phyloP scores from a whole-genome alignment of 192 early-diverging fungal genomes.

The Umbelopsis ramanniana region DNA sequence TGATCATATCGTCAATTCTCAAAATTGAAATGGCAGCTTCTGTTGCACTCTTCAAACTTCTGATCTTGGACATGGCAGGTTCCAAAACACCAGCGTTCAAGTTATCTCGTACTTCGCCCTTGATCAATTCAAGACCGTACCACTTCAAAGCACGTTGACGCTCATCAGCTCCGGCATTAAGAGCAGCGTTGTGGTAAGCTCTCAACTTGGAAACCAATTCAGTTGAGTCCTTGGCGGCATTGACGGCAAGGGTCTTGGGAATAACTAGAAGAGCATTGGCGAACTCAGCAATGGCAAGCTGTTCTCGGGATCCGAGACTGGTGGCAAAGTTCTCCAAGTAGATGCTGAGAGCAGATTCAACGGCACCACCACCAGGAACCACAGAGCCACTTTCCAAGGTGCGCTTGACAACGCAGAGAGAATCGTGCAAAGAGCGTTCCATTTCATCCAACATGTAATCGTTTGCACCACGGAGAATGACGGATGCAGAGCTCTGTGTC shows the following conservation, averaged over 20 bases:
- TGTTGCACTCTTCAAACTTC: constrained; percentile 95
- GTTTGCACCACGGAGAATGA: constrained; percentile 98
- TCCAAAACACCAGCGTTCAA: constrained; percentile 93
- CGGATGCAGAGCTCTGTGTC: constrained; percentile 82
- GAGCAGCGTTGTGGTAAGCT: constrained; percentile 93
- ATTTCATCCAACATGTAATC: constrained; percentile 99
- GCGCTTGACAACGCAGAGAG: constrained; percentile 94
- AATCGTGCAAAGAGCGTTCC: constrained; percentile 97
- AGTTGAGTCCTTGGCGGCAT: constrained; percentile 97
- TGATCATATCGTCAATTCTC: constrained; percentile 94
- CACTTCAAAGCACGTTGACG: constrained; percentile 80
- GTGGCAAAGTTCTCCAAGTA: constrained; percentile 99
- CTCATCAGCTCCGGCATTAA: constrained; percentile 71
- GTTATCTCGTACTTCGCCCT: constrained; percentile 93
- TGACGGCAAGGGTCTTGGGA: constrained; percentile 97
- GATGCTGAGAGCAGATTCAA: constrained; percentile 93
- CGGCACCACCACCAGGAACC: constrained; percentile 97
- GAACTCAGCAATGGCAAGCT: constrained; percentile 97
- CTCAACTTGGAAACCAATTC: constrained; percentile 96
- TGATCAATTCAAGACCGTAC: constrained; percentile 92
- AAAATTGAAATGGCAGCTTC: constrained; percentile 98
- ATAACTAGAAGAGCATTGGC: constrained; percentile 94
- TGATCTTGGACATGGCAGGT: constrained; percentile 98
- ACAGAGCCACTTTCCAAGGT: constrained; percentile 94
- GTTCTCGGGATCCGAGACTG: constrained; percentile 94